A percentile compares a stretch with the other conserved stretches of the same genome.
phyloP scores from a whole-genome alignment of 352 stramenopile species.

The Phytophthora fragariaefolia region DNA sequence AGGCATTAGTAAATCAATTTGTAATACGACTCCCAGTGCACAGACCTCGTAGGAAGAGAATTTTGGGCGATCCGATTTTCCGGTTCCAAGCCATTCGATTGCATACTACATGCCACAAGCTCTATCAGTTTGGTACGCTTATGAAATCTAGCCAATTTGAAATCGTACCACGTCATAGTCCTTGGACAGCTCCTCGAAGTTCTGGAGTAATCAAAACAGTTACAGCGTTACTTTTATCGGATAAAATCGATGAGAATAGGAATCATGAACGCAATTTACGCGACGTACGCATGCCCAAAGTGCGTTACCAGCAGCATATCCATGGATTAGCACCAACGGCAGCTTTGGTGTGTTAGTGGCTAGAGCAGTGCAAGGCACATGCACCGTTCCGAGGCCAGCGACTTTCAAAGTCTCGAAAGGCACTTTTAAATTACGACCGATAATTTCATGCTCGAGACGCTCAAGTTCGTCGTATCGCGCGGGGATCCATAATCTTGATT shows the following conservation, averaged over 20 bases:
- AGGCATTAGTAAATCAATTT: neutral
- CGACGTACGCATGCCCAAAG: conserved; percentile 70
- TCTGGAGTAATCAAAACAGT: conserved; percentile 41
- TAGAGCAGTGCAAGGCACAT: conserved; percentile 53
- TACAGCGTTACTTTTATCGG: neutral
- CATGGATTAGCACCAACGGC: conserved; percentile 68
- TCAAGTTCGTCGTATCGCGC: conserved; percentile 57
- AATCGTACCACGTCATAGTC: conserved; percentile 57
- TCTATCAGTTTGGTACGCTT: neutral
- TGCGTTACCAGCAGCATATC: conserved; percentile 68
- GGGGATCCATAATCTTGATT: conserved; percentile 55
- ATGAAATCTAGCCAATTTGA: neutral
- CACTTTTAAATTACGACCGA: conserved; percentile 46
- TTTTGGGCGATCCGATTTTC: conserved; percentile 63
- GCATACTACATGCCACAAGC: conserved; percentile 49
- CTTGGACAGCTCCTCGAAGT: conserved; percentile 63
- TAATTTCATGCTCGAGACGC: conserved; percentile 53
- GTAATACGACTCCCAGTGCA: neutral
- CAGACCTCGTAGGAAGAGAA: conserved; percentile 64
- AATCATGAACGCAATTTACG: neutral
- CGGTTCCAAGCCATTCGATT: conserved; percentile 73
- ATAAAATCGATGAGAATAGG: conserved; percentile 3
- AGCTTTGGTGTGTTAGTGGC: conserved; percentile 13
- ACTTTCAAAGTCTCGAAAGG: conserved; percentile 61
- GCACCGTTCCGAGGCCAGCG: conserved; percentile 64